These are phyloP conservation scores for Paspalum vaginatum DNA, from an alignment of 176 grass and related monocot genomes.

Conservation along the genomic window DNA sequence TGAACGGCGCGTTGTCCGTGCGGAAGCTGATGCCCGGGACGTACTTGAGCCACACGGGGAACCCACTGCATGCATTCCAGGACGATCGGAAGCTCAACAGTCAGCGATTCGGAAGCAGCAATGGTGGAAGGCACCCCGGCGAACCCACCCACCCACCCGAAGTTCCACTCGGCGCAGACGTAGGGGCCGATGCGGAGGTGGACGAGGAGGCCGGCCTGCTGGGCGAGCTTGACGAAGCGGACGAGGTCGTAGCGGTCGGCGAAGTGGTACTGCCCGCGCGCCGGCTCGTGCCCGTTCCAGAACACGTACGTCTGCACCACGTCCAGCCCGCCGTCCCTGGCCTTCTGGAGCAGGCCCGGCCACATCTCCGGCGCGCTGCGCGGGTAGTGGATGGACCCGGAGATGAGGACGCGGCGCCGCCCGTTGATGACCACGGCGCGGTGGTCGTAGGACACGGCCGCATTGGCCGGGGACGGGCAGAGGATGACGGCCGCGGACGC, in stretches of 20 bases:
- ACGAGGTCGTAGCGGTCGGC: constrained; percentile 88
- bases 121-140: no score
- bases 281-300: constrained; percentile 97
- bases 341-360: constrained; percentile 95
- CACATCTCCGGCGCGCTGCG: constrained; percentile 99
- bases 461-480: constrained; percentile 36
- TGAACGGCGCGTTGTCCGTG: constrained; percentile 89
- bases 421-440: constrained; percentile 67
- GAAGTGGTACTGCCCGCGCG: constrained; percentile 89
- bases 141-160: constrained; percentile 52
- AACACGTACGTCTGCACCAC: constrained; percentile 94
- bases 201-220: constrained; percentile 82
- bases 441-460: constrained; percentile 79
- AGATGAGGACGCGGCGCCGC: constrained; percentile 78
- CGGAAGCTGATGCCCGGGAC: constrained; percentile 94
- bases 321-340: constrained; percentile 93
- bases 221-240: constrained; percentile 82
- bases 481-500: background rate
- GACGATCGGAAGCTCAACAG: background rate
- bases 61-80: constrained; percentile 56
- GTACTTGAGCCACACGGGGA: constrained; percentile 97
- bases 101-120: background rate
- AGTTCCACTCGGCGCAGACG: constrained; percentile 96
- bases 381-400: constrained; percentile 97
- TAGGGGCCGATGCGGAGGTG: constrained; percentile 95